Percentiles rank a stretch among this genome's conserved stretches.
phyloP scores from a whole-genome alignment of 2,329 filamentous ascomycete species.

The Alternaria infectoria region DNA sequence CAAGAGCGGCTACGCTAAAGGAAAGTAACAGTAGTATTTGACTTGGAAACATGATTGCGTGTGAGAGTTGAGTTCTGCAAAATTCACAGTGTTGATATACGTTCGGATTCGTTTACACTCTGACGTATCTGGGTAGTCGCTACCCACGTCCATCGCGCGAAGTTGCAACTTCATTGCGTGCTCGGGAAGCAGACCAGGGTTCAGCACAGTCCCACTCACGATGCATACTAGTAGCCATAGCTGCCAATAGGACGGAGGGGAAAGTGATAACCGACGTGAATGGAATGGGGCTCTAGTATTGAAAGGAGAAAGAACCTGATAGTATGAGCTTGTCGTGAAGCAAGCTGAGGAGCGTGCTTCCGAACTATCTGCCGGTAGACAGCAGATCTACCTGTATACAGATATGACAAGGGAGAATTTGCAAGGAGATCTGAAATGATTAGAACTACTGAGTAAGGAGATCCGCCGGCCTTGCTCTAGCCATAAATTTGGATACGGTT shows the following conservation, averaged over 20 bases:
- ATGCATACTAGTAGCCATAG: neutral
- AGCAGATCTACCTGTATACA: neutral
- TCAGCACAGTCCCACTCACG: neutral
- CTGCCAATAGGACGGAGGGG: neutral
- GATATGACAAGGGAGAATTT: neutral
- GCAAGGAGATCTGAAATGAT: too few relatives aligned
- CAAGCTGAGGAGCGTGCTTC: neutral
- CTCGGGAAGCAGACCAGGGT: neutral
- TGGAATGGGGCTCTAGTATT: neutral
- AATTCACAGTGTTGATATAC: neutral
- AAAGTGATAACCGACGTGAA: neutral
- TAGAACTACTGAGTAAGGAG: neutral
- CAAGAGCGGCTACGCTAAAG: constrained; percentile 1
- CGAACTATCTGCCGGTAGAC: neutral
- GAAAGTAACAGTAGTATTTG: neutral
- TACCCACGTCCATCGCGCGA: neutral
- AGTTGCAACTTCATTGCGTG: neutral
- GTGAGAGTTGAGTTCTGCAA: neutral
- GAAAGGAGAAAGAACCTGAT: neutral
- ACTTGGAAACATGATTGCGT: neutral
- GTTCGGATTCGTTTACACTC: neutral
- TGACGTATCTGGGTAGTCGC: neutral
- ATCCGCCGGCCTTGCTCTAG: neutral
- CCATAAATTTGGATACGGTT: neutral
- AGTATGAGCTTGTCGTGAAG: neutral